Evolutionary conservation across 2,329 filamentous ascomycete species (phyloP).

Genomic region (Apiospora hydei): DNA sequence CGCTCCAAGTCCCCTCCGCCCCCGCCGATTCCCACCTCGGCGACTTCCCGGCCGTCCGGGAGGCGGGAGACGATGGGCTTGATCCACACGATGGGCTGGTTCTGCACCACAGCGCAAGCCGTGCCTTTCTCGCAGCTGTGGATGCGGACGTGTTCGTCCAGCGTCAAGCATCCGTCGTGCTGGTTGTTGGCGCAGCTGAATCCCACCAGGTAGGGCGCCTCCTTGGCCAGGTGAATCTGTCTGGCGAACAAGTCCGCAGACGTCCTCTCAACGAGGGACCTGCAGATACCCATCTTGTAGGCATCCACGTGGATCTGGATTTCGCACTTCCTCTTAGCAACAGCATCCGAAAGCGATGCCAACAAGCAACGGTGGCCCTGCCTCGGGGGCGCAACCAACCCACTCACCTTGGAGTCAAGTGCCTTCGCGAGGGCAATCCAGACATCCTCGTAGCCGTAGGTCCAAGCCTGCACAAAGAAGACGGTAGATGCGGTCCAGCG

Average conservation of each 20-base stretch:
- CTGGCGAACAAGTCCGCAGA: constrained; percentile 41
- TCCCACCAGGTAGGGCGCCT: constrained; percentile 74
- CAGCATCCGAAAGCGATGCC: background rate
- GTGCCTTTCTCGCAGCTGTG: constrained; percentile 87
- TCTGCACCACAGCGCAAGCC: constrained; percentile 59
- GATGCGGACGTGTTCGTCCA: constrained; percentile 66
- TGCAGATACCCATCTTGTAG: constrained; percentile 80
- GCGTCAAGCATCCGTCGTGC: constrained; percentile 76
- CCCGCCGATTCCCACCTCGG: constrained; percentile 79
- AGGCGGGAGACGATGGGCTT: constrained; percentile 77
- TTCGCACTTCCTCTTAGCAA: constrained; percentile 27
- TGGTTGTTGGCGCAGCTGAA: constrained; percentile 76
- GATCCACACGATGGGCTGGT: constrained; percentile 72
- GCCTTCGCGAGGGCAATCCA: constrained; percentile 82
- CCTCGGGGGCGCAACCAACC: background rate
- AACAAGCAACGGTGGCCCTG: background rate
- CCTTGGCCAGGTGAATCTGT: constrained; percentile 52
- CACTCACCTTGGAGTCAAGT: constrained; percentile 66
- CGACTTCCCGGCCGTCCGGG: constrained; percentile 66
- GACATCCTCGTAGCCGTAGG: constrained; percentile 91
- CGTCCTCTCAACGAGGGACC: constrained; percentile 59
- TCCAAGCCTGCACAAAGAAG: constrained; percentile 90
- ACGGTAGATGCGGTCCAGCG: constrained; percentile 82
- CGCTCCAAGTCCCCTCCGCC: constrained; percentile 78
- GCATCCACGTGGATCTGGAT: constrained; percentile 78